These are phyloP conservation scores for Isatis tinctoria DNA, from an alignment of 345 rosid genomes.

Conservation along the genomic window DNA sequence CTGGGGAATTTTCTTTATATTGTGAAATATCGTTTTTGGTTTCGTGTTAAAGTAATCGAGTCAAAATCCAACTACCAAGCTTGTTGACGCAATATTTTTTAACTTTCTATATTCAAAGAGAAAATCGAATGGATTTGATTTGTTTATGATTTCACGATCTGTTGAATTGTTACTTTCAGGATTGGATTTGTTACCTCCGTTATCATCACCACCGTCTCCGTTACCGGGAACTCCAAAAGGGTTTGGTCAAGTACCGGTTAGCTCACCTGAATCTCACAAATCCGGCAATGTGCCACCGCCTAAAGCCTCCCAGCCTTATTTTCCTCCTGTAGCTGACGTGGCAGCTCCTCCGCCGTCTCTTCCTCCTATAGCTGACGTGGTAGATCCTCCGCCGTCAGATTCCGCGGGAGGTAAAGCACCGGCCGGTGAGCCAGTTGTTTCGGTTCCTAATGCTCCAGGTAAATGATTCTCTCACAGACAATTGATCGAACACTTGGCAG, in stretches of 20 bases:
- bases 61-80: background rate
- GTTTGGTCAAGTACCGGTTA: conserved; percentile 39
- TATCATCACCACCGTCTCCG: conserved; percentile 39
- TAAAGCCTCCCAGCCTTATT: conserved; percentile 27
- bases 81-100: background rate
- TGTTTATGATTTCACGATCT: background rate
- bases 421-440: conserved; percentile 32
- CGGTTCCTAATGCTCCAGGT: conserved; percentile 46
- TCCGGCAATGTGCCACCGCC: conserved; percentile 36
- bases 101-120: background rate
- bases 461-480: conserved; percentile 8
- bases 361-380: conserved; percentile 32
- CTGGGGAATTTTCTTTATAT: background rate
- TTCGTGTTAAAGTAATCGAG: background rate
- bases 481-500: conserved; percentile 17
- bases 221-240: conserved; percentile 37
- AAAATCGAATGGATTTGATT: background rate
- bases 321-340: conserved; percentile 33
- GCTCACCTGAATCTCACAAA: conserved; percentile 33
- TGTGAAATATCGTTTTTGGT: background rate
- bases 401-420: conserved; percentile 21
- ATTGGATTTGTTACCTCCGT: conserved; percentile 24
- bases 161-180: conserved; percentile 18
- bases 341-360: conserved; percentile 40
- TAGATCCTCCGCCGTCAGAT: conserved; percentile 40